Evolutionary conservation across 1,284 basidiomycete genomes (phyloP).

Genomic region (Cerioporus squamosus): DNA sequence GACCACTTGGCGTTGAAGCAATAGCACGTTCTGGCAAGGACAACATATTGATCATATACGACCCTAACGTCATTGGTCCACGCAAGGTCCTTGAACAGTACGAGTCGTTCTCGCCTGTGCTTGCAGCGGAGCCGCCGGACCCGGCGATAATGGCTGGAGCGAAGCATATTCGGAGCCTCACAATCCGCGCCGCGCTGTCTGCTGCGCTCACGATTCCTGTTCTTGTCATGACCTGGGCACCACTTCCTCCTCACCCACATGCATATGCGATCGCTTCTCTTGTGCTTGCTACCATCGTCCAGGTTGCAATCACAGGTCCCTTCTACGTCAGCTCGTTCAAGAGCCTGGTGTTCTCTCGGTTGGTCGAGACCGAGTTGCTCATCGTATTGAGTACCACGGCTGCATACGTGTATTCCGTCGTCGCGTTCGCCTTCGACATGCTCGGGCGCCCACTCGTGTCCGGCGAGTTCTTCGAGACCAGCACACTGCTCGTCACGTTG

Average conservation of each 20-base stretch:
- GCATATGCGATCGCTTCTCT: slow-evolving; percentile 43
- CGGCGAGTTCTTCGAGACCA: slow-evolving; percentile 52
- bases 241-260: slow-evolving; percentile 37
- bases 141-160: slow-evolving; percentile 31
- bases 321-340: slow-evolving; percentile 43
- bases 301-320: slow-evolving; percentile 41
- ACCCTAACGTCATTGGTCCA: slow-evolving; percentile 30
- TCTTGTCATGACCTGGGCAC: slow-evolving; percentile 50
- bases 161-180: slow-evolving; percentile 36
- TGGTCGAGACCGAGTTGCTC: slow-evolving; percentile 47
- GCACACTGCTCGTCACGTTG: slow-evolving; percentile 47
- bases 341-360: slow-evolving; percentile 42
- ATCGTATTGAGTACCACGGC: slow-evolving; percentile 46
- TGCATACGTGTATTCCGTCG: slow-evolving; percentile 48
- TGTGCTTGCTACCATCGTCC: slow-evolving; percentile 46
- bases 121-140: slow-evolving; percentile 32
- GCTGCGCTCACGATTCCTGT: slow-evolving; percentile 46
- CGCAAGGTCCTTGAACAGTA: slow-evolving; percentile 30
- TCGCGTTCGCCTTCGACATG: slow-evolving; percentile 44
- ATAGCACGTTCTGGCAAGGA: slow-evolving; percentile 23
- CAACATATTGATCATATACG: slow-evolving; percentile 25
- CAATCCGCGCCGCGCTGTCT: slow-evolving; percentile 38
- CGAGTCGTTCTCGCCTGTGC: slow-evolving; percentile 26
- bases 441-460: slow-evolving; percentile 37
- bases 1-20: slow-evolving; percentile 28